Conservation (phyloP, 2,329 filamentous ascomycete species). For the Epichloe sylvatica region DNA sequence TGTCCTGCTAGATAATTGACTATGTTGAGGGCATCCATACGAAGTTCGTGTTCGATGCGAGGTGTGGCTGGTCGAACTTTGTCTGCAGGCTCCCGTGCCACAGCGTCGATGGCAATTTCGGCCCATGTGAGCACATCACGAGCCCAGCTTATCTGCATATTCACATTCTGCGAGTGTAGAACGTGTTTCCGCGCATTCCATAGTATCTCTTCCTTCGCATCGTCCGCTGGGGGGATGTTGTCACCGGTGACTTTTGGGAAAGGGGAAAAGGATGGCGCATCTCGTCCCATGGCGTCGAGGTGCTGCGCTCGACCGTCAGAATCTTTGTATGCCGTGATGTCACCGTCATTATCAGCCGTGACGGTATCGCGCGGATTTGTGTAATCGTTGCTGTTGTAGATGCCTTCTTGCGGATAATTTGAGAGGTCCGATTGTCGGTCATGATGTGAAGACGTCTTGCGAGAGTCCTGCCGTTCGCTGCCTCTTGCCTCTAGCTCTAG, state of each 20-base stretch:
- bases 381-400: conserved; percentile 2
- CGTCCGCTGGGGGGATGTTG: conserved; percentile 88
- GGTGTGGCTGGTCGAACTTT: conserved; percentile 60
- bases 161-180: conserved; percentile 82
- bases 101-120: conserved; percentile 67
- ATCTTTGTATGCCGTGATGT: conserved; percentile 25
- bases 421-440: conserved; percentile 31
- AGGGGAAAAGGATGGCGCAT: conserved; percentile 70
- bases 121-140: conserved; percentile 83
- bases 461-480: conserved; percentile 22
- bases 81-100: conserved; percentile 45
- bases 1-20: conserved; percentile 82
- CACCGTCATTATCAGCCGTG: conserved; percentile 22
- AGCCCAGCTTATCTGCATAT: conserved; percentile 95
- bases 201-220: conserved; percentile 81
- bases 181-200: conserved; percentile 75
- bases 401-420: conserved; percentile 20
- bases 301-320: conserved; percentile 22
- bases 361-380: conserved; percentile 10
- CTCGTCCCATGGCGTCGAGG: conserved; percentile 32
- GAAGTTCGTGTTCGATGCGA: conserved; percentile 74
- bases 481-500: conserved; percentile 67
- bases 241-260: conserved; percentile 79
- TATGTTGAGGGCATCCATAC: conserved; percentile 80
- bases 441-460: conserved; percentile 21